These are phyloP conservation scores for Hansenula lynferdii DNA, from an alignment of 1,139 yeast genomes.

Conservation along the genomic window DNA sequence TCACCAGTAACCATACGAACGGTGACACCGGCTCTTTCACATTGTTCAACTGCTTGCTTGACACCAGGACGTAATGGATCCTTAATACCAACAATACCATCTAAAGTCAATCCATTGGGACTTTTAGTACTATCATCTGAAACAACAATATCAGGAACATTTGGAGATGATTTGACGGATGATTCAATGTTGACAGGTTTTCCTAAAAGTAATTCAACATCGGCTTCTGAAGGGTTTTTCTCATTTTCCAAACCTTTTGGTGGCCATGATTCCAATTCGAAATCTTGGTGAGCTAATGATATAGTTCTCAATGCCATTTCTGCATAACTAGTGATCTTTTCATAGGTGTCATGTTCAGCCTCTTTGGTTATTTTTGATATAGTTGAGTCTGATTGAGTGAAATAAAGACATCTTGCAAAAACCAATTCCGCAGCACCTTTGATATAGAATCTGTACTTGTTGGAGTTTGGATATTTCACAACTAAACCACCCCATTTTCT, in stretches of 20 bases:
- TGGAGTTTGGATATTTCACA: conserved; percentile 33
- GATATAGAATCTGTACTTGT: conserved; percentile 58
- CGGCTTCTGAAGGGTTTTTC: conserved; percentile 35
- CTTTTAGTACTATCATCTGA: conserved; percentile 19
- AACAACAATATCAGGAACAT: conserved; percentile 23
- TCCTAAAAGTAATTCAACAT: conserved; percentile 41
- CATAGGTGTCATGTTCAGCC: conserved; percentile 27
- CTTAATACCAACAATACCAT: conserved; percentile 84
- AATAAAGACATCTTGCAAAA: conserved; percentile 51
- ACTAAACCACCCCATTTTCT: conserved; percentile 92
- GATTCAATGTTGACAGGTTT: conserved; percentile 18
- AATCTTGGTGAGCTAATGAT: conserved; percentile 76
- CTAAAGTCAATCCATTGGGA: conserved; percentile 42
- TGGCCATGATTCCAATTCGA: conserved; percentile 55
- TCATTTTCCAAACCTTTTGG: conserved; percentile 39
- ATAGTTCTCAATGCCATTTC: conserved; percentile 79
- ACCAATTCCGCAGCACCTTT: conserved; percentile 97
- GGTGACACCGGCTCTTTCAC: conserved; percentile 86
- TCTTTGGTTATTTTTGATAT: conserved; percentile 22
- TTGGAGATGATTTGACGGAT: conserved; percentile 6
- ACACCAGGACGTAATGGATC: conserved; percentile 94
- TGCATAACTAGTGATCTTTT: conserved; percentile 62
- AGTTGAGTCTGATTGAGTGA: conserved; percentile 29
- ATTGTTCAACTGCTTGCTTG: conserved; percentile 78
- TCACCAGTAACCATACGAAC: conserved; percentile 99